These are phyloP conservation scores for Diaporthe vaccinii DNA, from an alignment of 2,329 filamentous ascomycete genomes.

Conservation along the genomic window DNA sequence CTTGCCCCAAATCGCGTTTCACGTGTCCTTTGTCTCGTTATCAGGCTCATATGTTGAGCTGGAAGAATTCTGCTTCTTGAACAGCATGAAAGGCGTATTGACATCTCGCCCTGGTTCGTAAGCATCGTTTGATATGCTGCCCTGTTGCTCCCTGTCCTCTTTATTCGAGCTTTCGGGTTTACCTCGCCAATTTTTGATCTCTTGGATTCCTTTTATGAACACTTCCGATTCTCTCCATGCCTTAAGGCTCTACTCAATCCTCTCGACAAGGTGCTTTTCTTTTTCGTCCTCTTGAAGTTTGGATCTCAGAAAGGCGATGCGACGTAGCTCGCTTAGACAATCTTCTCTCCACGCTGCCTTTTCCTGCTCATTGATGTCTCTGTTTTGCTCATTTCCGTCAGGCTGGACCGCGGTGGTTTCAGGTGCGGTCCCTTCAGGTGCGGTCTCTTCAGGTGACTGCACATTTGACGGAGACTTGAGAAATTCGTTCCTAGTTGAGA, in stretches of 20 bases:
- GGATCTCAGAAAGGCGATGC: neutral
- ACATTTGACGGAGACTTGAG: neutral
- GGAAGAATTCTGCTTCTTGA: rapidly evolving
- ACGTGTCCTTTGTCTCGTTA: neutral
- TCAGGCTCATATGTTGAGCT: neutral
- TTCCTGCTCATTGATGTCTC: neutral
- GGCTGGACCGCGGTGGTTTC: neutral
- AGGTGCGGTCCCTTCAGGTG: neutral
- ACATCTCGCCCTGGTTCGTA: neutral
- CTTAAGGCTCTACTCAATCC: neutral
- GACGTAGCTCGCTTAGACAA: neutral
- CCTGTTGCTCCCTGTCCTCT: neutral
- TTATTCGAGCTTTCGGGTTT: neutral
- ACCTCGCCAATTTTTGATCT: neutral
- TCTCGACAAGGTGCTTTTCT: neutral
- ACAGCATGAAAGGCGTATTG: neutral
- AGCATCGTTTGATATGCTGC: rapidly evolving
- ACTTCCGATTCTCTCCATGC: neutral
- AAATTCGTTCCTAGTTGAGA: neutral
- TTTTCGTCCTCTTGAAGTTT: neutral
- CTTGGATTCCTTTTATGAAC: neutral
- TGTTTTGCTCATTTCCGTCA: rapidly evolving
- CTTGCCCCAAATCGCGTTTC: neutral
- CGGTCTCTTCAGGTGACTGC: neutral
- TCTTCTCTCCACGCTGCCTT: neutral